Percentiles rank a stretch among this genome's conserved stretches.
Evolutionary conservation across 768 basidiomycete genomes (phyloP).

Genomic region (Auricularia sp.): DNA sequence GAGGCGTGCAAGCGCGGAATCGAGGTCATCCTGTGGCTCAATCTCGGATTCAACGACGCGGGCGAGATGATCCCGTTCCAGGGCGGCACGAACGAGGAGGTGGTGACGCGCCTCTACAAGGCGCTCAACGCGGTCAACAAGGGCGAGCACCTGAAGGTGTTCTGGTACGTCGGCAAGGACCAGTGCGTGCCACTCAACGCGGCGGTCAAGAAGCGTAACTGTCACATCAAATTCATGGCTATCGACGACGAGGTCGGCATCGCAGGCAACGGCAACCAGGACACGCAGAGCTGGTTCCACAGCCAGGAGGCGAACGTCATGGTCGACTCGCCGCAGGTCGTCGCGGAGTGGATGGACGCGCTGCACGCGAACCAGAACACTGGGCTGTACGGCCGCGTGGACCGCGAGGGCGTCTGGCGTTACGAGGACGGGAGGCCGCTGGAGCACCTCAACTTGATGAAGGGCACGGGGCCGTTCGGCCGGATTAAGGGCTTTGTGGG

Average conservation of each 20-base stretch:
- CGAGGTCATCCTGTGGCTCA: conserved; percentile 48
- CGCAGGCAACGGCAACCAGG: conserved; percentile 62
- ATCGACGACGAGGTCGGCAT: conserved; percentile 58
- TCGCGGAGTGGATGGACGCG: conserved; percentile 45
- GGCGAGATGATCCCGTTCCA: conserved; percentile 56
- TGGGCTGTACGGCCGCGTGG: conserved; percentile 34
- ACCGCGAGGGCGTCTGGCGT: conserved; percentile 48
- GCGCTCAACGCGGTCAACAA: conserved; percentile 33
- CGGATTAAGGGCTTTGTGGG: neutral
- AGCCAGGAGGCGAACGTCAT: conserved; percentile 61
- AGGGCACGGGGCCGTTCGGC: neutral
- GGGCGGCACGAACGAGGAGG: conserved; percentile 65
- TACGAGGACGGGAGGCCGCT: conserved; percentile 30
- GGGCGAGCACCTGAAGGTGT: conserved; percentile 34
- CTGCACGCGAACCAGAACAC: conserved; percentile 49
- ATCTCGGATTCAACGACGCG: conserved; percentile 43
- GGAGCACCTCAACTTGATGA: neutral
- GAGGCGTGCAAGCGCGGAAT: conserved; percentile 53
- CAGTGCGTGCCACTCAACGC: conserved; percentile 57
- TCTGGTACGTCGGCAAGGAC: conserved; percentile 57
- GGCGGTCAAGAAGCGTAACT: conserved; percentile 56
- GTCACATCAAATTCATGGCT: conserved; percentile 50
- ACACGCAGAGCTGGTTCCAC: conserved; percentile 64
- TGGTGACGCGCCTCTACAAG: conserved; percentile 48
- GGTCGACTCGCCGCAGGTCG: conserved; percentile 44